These are phyloP conservation scores for Delphinella strobiligena DNA, from an alignment of 2,329 filamentous ascomycete species.

Conservation along the genomic window DNA sequence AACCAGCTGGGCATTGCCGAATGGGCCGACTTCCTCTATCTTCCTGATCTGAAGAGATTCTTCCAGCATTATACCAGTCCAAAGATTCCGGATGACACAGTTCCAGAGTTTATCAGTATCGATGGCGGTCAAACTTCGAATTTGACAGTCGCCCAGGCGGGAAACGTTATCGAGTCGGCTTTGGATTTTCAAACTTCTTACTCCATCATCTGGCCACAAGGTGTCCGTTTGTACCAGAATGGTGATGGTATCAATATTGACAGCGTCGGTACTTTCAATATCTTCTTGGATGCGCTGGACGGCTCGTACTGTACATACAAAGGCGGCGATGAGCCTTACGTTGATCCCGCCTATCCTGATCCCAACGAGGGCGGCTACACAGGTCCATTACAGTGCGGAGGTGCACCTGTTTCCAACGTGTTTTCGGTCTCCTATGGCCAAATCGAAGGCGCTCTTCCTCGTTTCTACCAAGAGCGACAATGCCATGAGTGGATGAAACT, in stretches of 20 bases:
- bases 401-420: conserved; percentile 43
- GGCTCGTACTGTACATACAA: conserved; percentile 40
- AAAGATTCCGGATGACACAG: conserved; percentile 29
- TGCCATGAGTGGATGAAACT: conserved; percentile 54
- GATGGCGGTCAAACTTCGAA: conserved; percentile 29
- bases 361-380: conserved; percentile 37
- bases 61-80: conserved; percentile 21
- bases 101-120: conserved; percentile 26
- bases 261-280: conserved; percentile 30
- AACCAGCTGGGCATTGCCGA: conserved; percentile 37
- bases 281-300: conserved; percentile 40
- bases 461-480: conserved; percentile 45
- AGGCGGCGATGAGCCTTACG: conserved; percentile 32
- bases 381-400: conserved; percentile 31
- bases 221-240: conserved; percentile 32
- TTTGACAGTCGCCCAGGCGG: conserved; percentile 14
- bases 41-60: conserved; percentile 32
- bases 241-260: conserved; percentile 32
- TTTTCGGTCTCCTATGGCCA: conserved; percentile 49
- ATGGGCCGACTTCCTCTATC: conserved; percentile 30
- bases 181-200: conserved; percentile 38
- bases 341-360: conserved; percentile 41
- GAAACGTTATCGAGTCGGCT: conserved; percentile 27
- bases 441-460: conserved; percentile 46
- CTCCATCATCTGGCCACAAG: conserved; percentile 38